Base-by-base conservation (phyloP, 2,329 filamentous ascomycete species). In the Cadophora luteo-olivacea region DNA sequence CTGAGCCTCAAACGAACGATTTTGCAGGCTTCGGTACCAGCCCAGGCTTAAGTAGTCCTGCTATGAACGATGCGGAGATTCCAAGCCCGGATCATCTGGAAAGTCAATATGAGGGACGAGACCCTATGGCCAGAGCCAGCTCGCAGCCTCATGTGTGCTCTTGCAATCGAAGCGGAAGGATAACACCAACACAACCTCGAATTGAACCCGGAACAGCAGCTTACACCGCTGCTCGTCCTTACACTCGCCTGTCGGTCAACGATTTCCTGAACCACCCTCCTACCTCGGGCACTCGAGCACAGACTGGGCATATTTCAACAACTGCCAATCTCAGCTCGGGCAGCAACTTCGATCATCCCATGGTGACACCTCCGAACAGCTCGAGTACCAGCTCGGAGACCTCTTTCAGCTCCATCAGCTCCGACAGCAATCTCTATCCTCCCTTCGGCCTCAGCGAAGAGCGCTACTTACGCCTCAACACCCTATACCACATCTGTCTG, bases 401-500 rank as follows among this genome's bases (percentile, higher is more conserved):
- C 12, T 64, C 69, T 8, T 57, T 61, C n/a, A 64, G 68, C 14
- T 70, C 72, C 7, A 41, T 62, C 38, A 51, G 29, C 29, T 70
- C 68, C 2, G 41, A 61, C 29, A 63, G 65, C 8, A 70, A 68
- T 2, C 24, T 58, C 14, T 51, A 62, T 22, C 33, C 60, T 29
- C n/a, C 68, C 0, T 61, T 68, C 14, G 55, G 55, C 32, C 65
- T 67, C n/a, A 33, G 32, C 11, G 69, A 69, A 55, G 55, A 70
- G n/a, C 69, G 69, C 58, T 64, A 38, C 33, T 67, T 49, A 22
- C 60, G 73, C 16, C 41, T 73, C 58, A 71, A 61, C 49, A 69
- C 64, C 11, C 63, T 74, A 48, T 73, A 75, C 25, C 51, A 69
- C 11, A 72, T 65, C 48, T 75, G 73, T 41, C 54, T 71, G 33